These are phyloP conservation scores for Chloropicon primus DNA, from an alignment of 139 green algal species.

Conservation along the genomic window DNA sequence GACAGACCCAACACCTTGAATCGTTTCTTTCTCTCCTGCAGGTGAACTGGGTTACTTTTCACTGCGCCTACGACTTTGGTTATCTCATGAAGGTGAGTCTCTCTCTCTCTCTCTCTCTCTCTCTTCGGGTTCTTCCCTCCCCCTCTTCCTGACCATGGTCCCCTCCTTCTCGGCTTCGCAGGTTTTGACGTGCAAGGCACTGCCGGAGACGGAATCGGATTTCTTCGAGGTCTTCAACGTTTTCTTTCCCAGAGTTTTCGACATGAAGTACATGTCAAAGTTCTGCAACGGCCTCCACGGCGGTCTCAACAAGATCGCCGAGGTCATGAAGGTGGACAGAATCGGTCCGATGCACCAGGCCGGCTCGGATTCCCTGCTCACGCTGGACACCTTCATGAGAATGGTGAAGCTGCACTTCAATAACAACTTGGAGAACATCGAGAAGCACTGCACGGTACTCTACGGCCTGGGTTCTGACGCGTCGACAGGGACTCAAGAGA, in stretches of 20 bases:
- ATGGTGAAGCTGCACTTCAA: conserved; percentile 69
- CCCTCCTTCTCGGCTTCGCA: no score
- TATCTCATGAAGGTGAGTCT: conserved; percentile 88
- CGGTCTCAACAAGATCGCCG: conserved; percentile 90
- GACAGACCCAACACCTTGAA: not conserved
- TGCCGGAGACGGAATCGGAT: conserved; percentile 72
- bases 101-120: not conserved
- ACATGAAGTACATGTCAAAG: conserved; percentile 99
- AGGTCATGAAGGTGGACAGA: conserved; percentile 81
- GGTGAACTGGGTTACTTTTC: conserved; percentile 78
- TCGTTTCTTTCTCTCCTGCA: conserved; percentile 10
- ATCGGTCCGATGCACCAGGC: conserved; percentile 90
- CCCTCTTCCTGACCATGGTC: no score
- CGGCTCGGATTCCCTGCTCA: conserved; percentile 85
- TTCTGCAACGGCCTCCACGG: conserved; percentile 91
- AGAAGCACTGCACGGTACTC: conserved; percentile 68
- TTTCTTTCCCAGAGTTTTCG: conserved; percentile 93
- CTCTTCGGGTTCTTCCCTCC: not conserved
- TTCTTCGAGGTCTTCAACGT: conserved; percentile 51
- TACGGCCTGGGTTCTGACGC: conserved; percentile 81
- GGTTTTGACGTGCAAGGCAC: conserved; percentile 62
- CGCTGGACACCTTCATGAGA: conserved; percentile 82
- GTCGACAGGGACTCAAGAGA: not conserved
- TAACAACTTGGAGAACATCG: conserved; percentile 40
- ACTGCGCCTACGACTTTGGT: conserved; percentile 94